Base-by-base conservation (phyloP, 2,329 filamentous ascomycete species). In the Cryphonectria nitschkei region DNA sequence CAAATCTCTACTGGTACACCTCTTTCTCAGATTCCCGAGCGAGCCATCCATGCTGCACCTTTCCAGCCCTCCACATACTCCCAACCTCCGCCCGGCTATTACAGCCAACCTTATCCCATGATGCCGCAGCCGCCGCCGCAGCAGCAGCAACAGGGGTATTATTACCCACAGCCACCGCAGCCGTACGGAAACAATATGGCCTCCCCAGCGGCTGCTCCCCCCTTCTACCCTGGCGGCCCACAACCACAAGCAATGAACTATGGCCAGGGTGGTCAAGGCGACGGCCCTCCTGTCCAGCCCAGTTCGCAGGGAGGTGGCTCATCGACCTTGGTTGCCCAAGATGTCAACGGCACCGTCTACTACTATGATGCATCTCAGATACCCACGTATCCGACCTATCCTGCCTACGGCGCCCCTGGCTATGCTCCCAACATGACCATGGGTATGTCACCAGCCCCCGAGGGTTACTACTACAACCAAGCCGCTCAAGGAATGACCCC, bases 301-400 rank as follows among this genome's bases (percentile, higher is more conserved):
- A 77, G 78, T 41, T 81, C 83, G 41, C 88, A 87, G 74, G 81
- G 83, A 3, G 85, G 84, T 26, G 88, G 88, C 70, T 87, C 92
- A 29, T 77, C 84, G 26, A 87, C 84, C 74, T 79, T 89, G 58
- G 87, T 92, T 64, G 93, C 94, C 0, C 95, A 98, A 80, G 95
- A 98, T 82, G 90, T 91, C 74, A 97, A 97, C 75, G 96, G 96
- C 73, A 98, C 97, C 88, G 94, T 97, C 0, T 98, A 97, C 80
- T 99, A 97, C 79, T 95, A 94, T 76, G 93, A 97, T 77, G 87
- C 93, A 9, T 87, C 90, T n/a, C 91, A 94, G 77, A 83, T 95
- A 64, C 84, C 88, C 37, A 82, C 87, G 0, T 83, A 88, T 74
- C 78, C 82, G 65, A 76, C 79, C 29, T 88, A 87, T 74, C 82